Conservation (phyloP, 1,284 basidiomycete genomes). For the Fomitopsis pinicola region DNA sequence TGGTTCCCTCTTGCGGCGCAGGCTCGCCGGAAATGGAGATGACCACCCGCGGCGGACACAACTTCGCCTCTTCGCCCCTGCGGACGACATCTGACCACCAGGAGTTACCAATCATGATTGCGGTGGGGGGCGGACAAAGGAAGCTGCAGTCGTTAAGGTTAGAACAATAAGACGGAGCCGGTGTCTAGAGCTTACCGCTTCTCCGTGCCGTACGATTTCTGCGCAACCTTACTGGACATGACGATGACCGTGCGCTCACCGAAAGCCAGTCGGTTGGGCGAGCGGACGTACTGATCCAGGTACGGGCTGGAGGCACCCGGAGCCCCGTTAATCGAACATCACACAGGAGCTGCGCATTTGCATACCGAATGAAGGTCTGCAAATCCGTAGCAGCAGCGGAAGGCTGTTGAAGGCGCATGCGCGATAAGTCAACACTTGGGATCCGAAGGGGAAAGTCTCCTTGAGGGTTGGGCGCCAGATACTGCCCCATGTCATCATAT, state of each 20-base stretch:
- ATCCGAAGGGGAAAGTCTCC: conserved; percentile 54
- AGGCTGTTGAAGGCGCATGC: conserved; percentile 52
- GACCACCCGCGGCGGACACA: conserved; percentile 78
- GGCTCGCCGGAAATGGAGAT: conserved; percentile 92
- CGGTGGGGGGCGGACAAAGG: conserved; percentile 93
- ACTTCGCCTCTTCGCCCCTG: conserved; percentile 68
- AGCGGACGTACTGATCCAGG: conserved; percentile 80
- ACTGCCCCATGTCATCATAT: conserved; percentile 56
- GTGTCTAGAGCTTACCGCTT: conserved; percentile 58
- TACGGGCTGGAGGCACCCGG: conserved; percentile 49
- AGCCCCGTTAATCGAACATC: conserved; percentile 13
- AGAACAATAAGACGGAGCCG: neutral
- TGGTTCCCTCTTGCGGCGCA: conserved; percentile 73
- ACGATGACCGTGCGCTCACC: conserved; percentile 94
- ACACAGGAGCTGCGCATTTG: conserved; percentile 16
- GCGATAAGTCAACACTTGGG: conserved; percentile 56
- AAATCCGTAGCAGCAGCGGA: conserved; percentile 59
- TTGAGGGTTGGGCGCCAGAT: conserved; percentile 46
- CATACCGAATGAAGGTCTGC: conserved; percentile 75
- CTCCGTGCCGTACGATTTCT: conserved; percentile 96
- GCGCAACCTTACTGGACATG: conserved; percentile 95
- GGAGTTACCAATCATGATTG: conserved; percentile 89
- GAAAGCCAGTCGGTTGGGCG: conserved; percentile 82
- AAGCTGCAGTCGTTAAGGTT: conserved; percentile 46
- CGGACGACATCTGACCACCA: conserved; percentile 86